phyloP scores from a whole-genome alignment of 73 alveolate species.

The Tetrahymena malaccensis region DNA sequence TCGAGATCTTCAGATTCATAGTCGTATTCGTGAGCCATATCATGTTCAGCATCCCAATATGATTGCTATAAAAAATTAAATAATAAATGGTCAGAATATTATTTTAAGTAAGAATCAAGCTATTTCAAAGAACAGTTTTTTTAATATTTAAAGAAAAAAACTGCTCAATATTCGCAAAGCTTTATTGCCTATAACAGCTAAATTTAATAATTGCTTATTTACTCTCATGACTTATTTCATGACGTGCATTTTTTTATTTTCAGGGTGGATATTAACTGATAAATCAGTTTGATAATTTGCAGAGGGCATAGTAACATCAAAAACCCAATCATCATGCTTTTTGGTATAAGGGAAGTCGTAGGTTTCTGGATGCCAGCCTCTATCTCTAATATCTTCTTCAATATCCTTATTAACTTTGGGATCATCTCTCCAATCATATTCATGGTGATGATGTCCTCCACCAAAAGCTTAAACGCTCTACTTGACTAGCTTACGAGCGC shows the following conservation, averaged over 20 bases:
- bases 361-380: constrained; percentile 38
- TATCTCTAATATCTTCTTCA: constrained; percentile 3
- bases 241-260: constrained; percentile 7
- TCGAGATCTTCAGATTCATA: constrained; percentile 44
- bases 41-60: constrained; percentile 11
- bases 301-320: not conserved
- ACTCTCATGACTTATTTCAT: constrained; percentile 4
- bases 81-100: not conserved
- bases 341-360: constrained; percentile 31
- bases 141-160: not conserved
- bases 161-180: not conserved
- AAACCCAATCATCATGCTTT: constrained; percentile 4
- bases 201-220: not conserved
- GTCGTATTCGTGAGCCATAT: constrained; percentile 35
- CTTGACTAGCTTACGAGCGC: not conserved
- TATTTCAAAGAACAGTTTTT: not conserved
- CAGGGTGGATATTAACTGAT: constrained; percentile 17
- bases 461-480: not conserved
- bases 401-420: constrained; percentile 25
- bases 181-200: not conserved
- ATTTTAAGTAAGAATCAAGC: not conserved
- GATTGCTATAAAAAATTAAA: not conserved
- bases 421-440: constrained; percentile 46
- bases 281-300: not conserved
- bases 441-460: not conserved